Evolutionary conservation across 2,329 filamentous ascomycete species (phyloP).

Genomic region (Cytospora mali): DNA sequence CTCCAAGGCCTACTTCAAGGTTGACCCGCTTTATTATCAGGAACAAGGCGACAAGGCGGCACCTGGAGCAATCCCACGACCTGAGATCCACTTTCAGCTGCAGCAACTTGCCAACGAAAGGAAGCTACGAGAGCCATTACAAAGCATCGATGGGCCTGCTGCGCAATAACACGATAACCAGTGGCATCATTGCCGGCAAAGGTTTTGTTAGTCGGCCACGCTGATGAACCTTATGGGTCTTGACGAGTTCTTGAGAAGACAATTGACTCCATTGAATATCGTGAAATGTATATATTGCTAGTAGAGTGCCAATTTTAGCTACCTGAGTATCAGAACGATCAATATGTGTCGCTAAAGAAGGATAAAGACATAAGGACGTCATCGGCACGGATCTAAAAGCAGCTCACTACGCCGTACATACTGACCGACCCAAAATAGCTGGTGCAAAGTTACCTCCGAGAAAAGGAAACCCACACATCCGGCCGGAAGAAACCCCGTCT

Average conservation of each 20-base stretch:
- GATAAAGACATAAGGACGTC: slow-evolving; percentile 8
- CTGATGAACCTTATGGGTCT: background rate
- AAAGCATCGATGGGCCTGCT: background rate
- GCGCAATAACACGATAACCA: background rate
- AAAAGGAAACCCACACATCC: slow-evolving; percentile 9
- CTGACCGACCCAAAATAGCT: background rate
- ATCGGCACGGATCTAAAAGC: slow-evolving; percentile 17
- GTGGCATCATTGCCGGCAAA: background rate
- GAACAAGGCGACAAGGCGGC: background rate
- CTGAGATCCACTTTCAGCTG: background rate
- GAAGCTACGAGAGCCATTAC: background rate
- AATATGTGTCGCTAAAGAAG: too few relatives aligned
- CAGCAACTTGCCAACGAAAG: too few relatives aligned
- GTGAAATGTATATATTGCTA: background rate
- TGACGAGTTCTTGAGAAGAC: background rate
- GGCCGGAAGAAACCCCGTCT: background rate
- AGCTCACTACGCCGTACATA: slow-evolving; percentile 3
- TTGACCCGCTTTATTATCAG: background rate
- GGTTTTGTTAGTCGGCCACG: background rate
- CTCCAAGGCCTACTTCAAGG: too few relatives aligned
- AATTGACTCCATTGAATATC: background rate
- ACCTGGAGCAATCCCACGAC: too few relatives aligned
- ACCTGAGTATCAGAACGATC: too few relatives aligned
- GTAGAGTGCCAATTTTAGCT: background rate
- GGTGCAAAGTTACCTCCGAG: slow-evolving; percentile 12